Base-by-base conservation (phyloP, 1,284 basidiomycete species). In the Binderoboletus segoi region DNA sequence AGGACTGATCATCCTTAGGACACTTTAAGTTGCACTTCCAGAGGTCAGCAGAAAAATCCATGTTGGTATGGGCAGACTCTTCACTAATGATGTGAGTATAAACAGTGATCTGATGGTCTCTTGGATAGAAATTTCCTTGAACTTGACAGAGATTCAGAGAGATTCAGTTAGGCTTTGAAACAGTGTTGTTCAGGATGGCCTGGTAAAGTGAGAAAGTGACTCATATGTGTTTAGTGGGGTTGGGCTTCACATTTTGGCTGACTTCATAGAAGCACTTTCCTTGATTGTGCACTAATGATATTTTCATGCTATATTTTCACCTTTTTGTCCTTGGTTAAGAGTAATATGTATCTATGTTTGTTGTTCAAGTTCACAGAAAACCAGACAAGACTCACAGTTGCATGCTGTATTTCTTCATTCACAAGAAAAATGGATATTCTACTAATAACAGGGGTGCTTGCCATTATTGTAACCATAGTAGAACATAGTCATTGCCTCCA, bases 161-260 rank as follows among this genome's bases (percentile, higher is more conserved):
- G n/a, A n/a, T n/a, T n/a, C n/a, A n/a, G 70, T 87, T 84, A 8
- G 87, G 86, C 69, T 86, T 88, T 64, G 81, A 79, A 63, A 82
- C 80, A 40, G 60, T 20, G 35, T 73, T 64, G 54, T 77, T 77
- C 24, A 78, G 75, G 42, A 76, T 70, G n/a, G 72, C 68, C 58
- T 86, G 84, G 72, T 92, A 89, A 63, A 91, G 79, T 64, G 85
- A 85, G 70, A 93, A 92, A 2, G 89, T 91, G 74, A 91, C 91
- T 63, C 91, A 89, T 88, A 91, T 91, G 47, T 89, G 84, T 63
- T 89, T 88, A 72, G 91, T 88, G 47, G 81, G 86, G 26, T 86
- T 88, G 11, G 84, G 83, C 58, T 77, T 75, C 33, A 81, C 78
- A 61, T 84, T 81, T 64, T 80, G 79, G 63, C 77, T 81, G n/a